Base-by-base conservation (phyloP, 2,329 filamentous ascomycete species). In the Cordyceps cicadae region DNA sequence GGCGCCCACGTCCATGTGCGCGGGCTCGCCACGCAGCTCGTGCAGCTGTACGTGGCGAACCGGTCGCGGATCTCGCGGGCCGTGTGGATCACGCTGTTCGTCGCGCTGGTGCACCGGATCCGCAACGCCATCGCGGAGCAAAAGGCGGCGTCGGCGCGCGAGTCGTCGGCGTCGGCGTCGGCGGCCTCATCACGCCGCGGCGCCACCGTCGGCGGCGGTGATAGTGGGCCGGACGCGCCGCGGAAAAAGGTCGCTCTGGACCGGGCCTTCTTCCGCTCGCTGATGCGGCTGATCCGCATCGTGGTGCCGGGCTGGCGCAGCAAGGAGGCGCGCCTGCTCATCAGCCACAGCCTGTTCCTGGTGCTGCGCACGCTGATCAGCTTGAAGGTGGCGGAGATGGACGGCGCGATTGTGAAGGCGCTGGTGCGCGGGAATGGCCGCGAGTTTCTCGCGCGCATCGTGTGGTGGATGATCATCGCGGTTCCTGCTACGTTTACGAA, bases 381-480 rank as follows among this genome's bases (percentile, higher is more conserved):
- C 75, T 74, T 99, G 68, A 96, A 96, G 74, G 94, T 99, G 24
- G 94, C 94, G 2, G 92, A 96, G 73, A 87, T 99, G 79, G 94
- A 99, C 74, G 94, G 94, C 51, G 87, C 87, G 63, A 84, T 99
- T 63, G 94, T 99, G 62, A 96, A 94, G 76, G 92, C 86, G 65
- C 77, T 99, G 60, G 92, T 99, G 51, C 87, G 92, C 73, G 94
- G 94, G 2, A 94, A 88, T 66, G 94, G 93, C 17, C 90, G 86
- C 73, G 92, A 96, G 66, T 99, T 99, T 66, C 71, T 97, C 67
- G 86, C 87, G 67, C 87, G 91, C 0, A 86, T 99, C 67, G 84
- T 95, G 6, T 97, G 93, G 92, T 99, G 94, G 94, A 99, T 99
- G 94, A 73, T 93, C 60, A 94, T 99, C 66, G 93, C 94, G 29